These are phyloP conservation scores for Prunus davidiana DNA, from an alignment of 306 rosid species.

Conservation along the genomic window DNA sequence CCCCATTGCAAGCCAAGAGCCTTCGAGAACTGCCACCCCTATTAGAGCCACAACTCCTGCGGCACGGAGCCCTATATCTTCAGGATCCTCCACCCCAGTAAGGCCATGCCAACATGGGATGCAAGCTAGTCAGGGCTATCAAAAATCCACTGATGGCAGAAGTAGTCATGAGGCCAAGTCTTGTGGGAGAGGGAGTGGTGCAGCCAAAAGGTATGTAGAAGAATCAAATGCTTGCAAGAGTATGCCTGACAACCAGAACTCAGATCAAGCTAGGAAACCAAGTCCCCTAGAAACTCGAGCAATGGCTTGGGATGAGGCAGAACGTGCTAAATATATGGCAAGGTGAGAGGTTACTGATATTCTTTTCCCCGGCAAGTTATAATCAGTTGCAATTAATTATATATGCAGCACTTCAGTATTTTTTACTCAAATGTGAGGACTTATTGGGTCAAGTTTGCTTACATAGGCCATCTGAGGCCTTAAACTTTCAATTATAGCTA, in stretches of 20 bases:
- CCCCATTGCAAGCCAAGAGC: constrained; percentile 89
- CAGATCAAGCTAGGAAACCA: constrained; percentile 42
- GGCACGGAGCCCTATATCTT: constrained; percentile 64
- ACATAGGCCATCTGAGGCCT: too few species aligned
- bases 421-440: constrained; percentile 13
- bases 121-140: constrained; percentile 33
- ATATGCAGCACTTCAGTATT: constrained; percentile 1
- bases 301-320: constrained; percentile 97
- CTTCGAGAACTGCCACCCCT: constrained; percentile 91
- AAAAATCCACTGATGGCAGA: constrained; percentile 25
- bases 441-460: background rate
- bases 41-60: constrained; percentile 77
- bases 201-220: constrained; percentile 38
- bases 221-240: constrained; percentile 39
- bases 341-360: constrained; percentile 38
- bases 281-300: constrained; percentile 76
- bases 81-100: constrained; percentile 71
- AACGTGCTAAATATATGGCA: constrained; percentile 85
- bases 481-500: too few species aligned
- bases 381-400: background rate
- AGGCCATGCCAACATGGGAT: constrained; percentile 47
- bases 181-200: constrained; percentile 25
- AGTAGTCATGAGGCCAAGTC: constrained; percentile 21
- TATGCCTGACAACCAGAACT: constrained; percentile 34
- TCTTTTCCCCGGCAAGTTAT: background rate